Percentiles rank a stretch among this genome's conserved stretches.
These are phyloP conservation scores for Suhomyces anneliseae DNA, from an alignment of 1,139 yeast species.

Conservation along the genomic window DNA sequence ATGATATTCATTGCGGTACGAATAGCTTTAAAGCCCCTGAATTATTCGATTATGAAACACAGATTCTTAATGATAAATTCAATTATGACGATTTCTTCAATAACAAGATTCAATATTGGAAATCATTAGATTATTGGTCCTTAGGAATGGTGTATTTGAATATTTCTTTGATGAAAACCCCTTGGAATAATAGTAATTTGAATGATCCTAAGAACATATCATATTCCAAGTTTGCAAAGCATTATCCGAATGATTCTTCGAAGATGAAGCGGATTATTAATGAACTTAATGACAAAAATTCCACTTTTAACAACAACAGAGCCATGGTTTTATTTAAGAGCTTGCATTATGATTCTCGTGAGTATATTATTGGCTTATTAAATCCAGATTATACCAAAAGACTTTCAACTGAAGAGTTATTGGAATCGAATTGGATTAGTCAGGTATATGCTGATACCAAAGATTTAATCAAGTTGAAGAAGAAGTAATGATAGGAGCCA, in stretches of 20 bases:
- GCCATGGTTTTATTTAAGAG: conserved; percentile 36
- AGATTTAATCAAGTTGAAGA: conserved; percentile 28
- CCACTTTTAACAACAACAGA: conserved; percentile 26
- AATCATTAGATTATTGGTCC: conserved; percentile 51
- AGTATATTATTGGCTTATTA: conserved; percentile 32
- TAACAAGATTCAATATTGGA: conserved; percentile 6
- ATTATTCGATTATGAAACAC: conserved; percentile 32
- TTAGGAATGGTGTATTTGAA: conserved; percentile 52
- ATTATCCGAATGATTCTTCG: conserved; percentile 12
- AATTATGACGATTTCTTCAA: conserved; percentile 6
- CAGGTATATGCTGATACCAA: conserved; percentile 46
- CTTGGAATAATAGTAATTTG: conserved; percentile 45
- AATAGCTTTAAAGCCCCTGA: conserved; percentile 59
- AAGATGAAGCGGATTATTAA: conserved; percentile 11
- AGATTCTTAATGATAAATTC: conserved; percentile 10
- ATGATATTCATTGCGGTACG: conserved; percentile 46
- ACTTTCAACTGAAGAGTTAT: conserved; percentile 24
- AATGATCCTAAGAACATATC: conserved; percentile 17
- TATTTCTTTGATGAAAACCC: conserved; percentile 43
- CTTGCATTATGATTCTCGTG: conserved; percentile 42
- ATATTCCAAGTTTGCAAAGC: conserved; percentile 11
- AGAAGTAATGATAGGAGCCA: background rate
- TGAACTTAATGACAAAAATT: conserved; percentile 17
- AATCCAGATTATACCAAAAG: conserved; percentile 33
- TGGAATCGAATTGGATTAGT: conserved; percentile 40